phyloP scores from a whole-genome alignment of 345 rosid genomes.

The Boechera divaricarpa region DNA sequence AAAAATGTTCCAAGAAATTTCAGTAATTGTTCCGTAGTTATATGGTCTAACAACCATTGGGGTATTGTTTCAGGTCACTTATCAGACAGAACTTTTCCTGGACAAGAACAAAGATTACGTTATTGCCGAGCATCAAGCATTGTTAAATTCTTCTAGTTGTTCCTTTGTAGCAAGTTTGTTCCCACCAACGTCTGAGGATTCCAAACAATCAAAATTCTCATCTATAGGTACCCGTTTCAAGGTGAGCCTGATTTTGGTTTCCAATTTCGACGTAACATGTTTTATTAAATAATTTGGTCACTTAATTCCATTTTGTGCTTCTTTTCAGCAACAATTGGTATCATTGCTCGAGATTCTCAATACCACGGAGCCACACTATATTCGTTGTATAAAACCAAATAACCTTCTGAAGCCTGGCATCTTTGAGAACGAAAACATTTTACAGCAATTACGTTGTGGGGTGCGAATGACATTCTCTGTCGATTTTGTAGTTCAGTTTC shows the following conservation, averaged over 20 bases:
- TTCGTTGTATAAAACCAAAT: constrained; percentile 99
- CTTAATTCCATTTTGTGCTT: constrained; percentile 32
- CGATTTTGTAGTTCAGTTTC: constrained; percentile 18
- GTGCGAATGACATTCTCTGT: constrained; percentile 55
- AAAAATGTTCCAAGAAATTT: constrained; percentile 23
- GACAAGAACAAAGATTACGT: constrained; percentile 99
- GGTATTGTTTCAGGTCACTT: constrained; percentile 77
- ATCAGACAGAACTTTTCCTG: constrained; percentile 93
- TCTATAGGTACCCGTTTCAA: constrained; percentile 99
- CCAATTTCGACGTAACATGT: constrained; percentile 4
- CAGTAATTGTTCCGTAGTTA: not conserved
- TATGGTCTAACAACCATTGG: constrained; percentile 42
- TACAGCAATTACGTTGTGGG: constrained; percentile 98
- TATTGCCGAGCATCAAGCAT: constrained; percentile 97
- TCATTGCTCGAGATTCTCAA: constrained; percentile 94
- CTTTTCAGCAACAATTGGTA: constrained; percentile 89
- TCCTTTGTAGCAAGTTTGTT: constrained; percentile 88
- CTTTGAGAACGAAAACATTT: constrained; percentile 84
- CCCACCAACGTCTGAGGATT: constrained; percentile 77
- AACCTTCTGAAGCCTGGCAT: constrained; percentile 95
- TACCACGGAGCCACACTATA: constrained; percentile 95
- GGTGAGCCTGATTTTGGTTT: constrained; percentile 54
- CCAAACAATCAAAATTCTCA: constrained; percentile 92
- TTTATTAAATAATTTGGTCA: constrained; percentile 12
- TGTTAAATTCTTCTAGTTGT: constrained; percentile 86